A percentile compares a stretch with the other conserved stretches of the same genome.
These are phyloP conservation scores for Pythium chondricola DNA, from an alignment of 352 stramenopile species.

Conservation along the genomic window DNA sequence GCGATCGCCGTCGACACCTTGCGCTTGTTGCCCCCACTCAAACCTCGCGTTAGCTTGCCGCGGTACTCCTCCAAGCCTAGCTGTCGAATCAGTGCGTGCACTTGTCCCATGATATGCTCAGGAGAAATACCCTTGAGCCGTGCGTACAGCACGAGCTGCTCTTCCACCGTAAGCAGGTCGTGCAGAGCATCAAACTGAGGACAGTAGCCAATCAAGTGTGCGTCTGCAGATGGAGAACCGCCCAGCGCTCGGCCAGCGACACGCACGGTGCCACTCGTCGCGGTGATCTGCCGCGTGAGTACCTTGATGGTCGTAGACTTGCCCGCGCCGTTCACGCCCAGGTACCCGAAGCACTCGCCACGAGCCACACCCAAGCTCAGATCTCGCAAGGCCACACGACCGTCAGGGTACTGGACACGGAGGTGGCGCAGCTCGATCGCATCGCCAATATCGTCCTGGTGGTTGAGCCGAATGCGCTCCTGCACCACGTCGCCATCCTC, in stretches of 20 bases:
- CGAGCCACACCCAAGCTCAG: constrained; percentile 67
- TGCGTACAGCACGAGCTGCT: constrained; percentile 90
- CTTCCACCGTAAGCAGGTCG: constrained; percentile 87
- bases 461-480: constrained; percentile 12
- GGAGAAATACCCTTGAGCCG: constrained; percentile 73
- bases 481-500: constrained; percentile 19
- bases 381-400: constrained; percentile 32
- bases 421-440: constrained; percentile 43
- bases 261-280: constrained; percentile 43
- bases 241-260: constrained; percentile 47
- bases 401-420: constrained; percentile 31
- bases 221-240: too few species aligned
- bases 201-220: constrained; percentile 76
- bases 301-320: constrained; percentile 52
- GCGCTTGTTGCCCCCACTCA: constrained; percentile 91
- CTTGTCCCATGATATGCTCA: constrained; percentile 25
- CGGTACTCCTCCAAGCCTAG: constrained; percentile 49
- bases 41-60: constrained; percentile 29
- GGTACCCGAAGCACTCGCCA: constrained; percentile 71
- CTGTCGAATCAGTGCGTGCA: constrained; percentile 53
- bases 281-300: constrained; percentile 28
- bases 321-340: constrained; percentile 73
- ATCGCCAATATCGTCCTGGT: not conserved
- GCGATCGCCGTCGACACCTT: constrained; percentile 95
- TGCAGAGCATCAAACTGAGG: constrained; percentile 94